Conservation (phyloP, 2,329 filamentous ascomycete genomes). For the Orbilia quercus region DNA sequence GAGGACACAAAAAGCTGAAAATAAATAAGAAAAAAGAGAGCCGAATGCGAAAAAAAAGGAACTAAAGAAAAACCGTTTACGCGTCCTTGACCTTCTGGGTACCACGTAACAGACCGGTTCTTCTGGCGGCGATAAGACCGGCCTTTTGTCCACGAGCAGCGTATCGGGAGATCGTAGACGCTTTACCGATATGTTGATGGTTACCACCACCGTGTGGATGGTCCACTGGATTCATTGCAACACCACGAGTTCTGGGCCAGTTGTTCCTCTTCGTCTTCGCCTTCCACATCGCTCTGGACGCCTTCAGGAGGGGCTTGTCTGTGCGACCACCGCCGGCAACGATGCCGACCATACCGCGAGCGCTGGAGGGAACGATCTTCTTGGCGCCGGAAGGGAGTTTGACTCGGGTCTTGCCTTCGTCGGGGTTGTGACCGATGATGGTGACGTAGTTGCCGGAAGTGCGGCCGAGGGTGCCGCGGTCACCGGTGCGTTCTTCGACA, state of each 20-base stretch:
- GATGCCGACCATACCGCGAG: slow-evolving; percentile 99
- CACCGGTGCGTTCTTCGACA: slow-evolving; percentile 98
- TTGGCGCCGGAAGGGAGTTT: slow-evolving; percentile 96
- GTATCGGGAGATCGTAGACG: slow-evolving; percentile 98
- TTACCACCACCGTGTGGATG: slow-evolving; percentile 99
- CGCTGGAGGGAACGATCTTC: slow-evolving; percentile 93
- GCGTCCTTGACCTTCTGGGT: slow-evolving; percentile 99
- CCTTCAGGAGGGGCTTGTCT: slow-evolving; percentile 99
- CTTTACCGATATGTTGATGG: slow-evolving; percentile 99
- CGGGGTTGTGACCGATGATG: slow-evolving; percentile 95
- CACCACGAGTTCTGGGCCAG: slow-evolving; percentile 99
- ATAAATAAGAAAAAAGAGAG: not conserved
- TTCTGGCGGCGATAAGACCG: slow-evolving; percentile 95
- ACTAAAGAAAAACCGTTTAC: slow-evolving; percentile 47
- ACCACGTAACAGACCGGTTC: slow-evolving; percentile 97
- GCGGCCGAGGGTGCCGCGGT: slow-evolving; percentile 94
- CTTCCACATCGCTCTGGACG: slow-evolving; percentile 99
- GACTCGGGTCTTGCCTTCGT: slow-evolving; percentile 99
- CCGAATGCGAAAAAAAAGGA: slow-evolving; percentile 29
- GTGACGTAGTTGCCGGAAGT: slow-evolving; percentile 99
- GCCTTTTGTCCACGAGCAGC: slow-evolving; percentile 99
- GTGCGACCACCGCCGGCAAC: slow-evolving; percentile 99
- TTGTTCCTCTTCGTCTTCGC: slow-evolving; percentile 99
- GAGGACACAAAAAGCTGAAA: slow-evolving; percentile 9
- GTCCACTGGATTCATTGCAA: slow-evolving; percentile 99